Evolutionary conservation across 306 rosid species (phyloP), one percentile per base, ranked within the genome.

Genomic region (Trifolium subterraneum): DNA sequence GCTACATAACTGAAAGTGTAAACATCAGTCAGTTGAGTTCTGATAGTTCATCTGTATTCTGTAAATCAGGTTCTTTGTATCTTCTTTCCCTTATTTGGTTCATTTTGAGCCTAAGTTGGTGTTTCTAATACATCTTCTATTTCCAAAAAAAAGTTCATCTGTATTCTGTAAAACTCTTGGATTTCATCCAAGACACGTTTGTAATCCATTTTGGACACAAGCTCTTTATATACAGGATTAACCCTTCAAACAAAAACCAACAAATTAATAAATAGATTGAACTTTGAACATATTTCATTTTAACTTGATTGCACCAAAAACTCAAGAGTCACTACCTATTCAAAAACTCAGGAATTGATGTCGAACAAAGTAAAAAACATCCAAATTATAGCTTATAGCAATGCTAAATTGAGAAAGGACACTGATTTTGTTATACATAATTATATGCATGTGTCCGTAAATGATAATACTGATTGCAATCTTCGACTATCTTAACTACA

Each of bases 1-100:
- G 76, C 90, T 88, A 58, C 90, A 82, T 33, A 94, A 89, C 98
- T 94, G 86, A 79, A 81, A 73, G 63, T 50, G 73, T 14, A 72
- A 77, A 76, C 29, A 35, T 19, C 10, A 48, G 55, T 85, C 7
- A 79, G 33, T 33, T 61, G 13, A 71, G 44, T 27, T 61, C 73
- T 14, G 54, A 47, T 56, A 38, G 54, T 70, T 54, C 9, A 31
- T 60, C 68, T 58, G 42, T 35, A 58, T 31, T 60, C 72, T 48
- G 42, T 35, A 69, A 41, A 68, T 22, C 29, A 27, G 31, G 31
- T 27, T 27, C 31, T 4, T 27, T 27, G 31, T 27, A 27, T 27
- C 31, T 3, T 27, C 4, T 27, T 27, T 27, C 31, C 5, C 31
- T 27, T 27, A 4, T 27, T 27, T 27, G 31, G 31, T 27, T 27